Conservation (phyloP, 495 filamentous ascomycete genomes). For the Tuber umbilicatum region DNA sequence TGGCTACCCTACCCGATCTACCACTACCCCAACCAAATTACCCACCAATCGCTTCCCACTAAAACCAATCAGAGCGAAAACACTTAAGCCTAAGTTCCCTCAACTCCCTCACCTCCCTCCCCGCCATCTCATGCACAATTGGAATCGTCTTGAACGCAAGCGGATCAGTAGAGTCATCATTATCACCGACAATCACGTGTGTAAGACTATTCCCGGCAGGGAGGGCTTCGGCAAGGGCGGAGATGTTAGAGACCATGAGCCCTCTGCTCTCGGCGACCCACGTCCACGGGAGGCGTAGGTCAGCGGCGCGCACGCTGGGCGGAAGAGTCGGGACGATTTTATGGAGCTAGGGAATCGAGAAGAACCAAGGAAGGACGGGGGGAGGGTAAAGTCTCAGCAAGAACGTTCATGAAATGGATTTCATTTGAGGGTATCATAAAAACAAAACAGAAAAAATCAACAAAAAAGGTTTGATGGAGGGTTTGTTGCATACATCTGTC, state of each 20-base stretch:
- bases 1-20: background rate
- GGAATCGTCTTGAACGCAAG: background rate
- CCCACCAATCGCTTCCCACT: background rate
- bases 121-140: background rate
- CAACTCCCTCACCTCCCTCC: background rate
- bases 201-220: background rate
- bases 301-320: background rate
- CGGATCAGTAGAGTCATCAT: background rate
- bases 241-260: background rate
- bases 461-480: background rate
- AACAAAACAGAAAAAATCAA: background rate
- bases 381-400: background rate
- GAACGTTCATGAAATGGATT: background rate
- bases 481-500: conserved; percentile 3
- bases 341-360: conserved; percentile 1
- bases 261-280: background rate
- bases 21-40: background rate
- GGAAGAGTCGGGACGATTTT: background rate
- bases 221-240: background rate
- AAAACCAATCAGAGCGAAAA: conserved; percentile 1
- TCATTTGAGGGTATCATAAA: background rate
- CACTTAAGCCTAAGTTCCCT: background rate
- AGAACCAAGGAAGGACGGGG: background rate
- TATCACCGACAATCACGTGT: background rate
- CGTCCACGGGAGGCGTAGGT: background rate